Conservation (phyloP, 495 filamentous ascomycete genomes). For the Penicillium desertorum region DNA sequence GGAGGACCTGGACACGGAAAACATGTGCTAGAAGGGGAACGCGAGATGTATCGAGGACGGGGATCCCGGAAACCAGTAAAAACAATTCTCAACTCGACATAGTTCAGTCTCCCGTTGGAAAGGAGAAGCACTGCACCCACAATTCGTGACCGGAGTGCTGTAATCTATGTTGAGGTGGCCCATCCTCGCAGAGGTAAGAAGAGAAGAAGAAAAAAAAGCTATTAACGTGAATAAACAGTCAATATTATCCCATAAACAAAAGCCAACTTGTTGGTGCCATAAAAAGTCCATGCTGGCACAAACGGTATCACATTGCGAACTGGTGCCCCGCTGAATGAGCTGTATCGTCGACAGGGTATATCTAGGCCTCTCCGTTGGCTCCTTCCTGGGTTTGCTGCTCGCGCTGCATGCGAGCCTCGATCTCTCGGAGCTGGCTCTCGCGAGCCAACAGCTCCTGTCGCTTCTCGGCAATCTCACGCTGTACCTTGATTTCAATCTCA, state of each 20-base stretch:
- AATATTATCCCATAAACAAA: constrained; percentile 50
- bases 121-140: constrained; percentile 20
- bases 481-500: constrained; percentile 98
- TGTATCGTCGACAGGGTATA: constrained; percentile 34
- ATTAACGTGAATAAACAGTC: constrained; percentile 53
- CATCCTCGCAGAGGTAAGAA: constrained; percentile 27
- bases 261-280: constrained; percentile 42
- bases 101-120: constrained; percentile 5
- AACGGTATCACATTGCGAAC: constrained; percentile 41
- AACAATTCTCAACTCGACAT: background rate
- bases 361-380: constrained; percentile 49
- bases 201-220: constrained; percentile 39
- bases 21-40: constrained; percentile 4
- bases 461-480: constrained; percentile 99
- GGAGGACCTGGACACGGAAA: constrained; percentile 26
- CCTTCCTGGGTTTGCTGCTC: constrained; percentile 58
- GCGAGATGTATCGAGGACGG: background rate
- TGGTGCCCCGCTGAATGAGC: constrained; percentile 35
- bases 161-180: constrained; percentile 30
- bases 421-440: constrained; percentile 97
- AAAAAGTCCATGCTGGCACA: constrained; percentile 44
- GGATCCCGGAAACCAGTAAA: background rate
- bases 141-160: constrained; percentile 24
- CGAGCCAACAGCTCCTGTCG: constrained; percentile 96
- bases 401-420: constrained; percentile 76